phyloP scores from a whole-genome alignment of 352 stramenopile species.

The Pythium phragmiticola region DNA sequence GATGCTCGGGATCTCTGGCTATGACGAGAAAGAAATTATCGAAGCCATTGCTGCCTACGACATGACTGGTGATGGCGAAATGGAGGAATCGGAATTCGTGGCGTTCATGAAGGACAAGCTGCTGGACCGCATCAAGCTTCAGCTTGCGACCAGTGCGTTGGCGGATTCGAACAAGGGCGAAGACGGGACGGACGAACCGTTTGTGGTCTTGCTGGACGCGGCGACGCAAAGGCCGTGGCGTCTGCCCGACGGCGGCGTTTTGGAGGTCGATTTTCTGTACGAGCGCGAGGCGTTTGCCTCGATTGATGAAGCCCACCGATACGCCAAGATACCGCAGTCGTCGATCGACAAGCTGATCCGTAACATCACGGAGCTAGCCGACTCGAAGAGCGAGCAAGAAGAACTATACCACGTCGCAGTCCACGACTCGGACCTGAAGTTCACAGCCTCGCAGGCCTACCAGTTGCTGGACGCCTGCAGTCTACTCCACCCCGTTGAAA shows the following conservation, averaged over 20 bases:
- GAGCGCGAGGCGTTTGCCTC: slow-evolving; percentile 68
- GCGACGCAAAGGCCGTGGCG: slow-evolving; percentile 64
- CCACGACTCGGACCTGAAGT: slow-evolving; percentile 75
- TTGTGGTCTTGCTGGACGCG: slow-evolving; percentile 44
- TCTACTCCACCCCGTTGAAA: slow-evolving; percentile 48
- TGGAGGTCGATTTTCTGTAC: slow-evolving; percentile 82
- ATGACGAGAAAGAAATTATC: slow-evolving; percentile 61
- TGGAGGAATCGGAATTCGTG: slow-evolving; percentile 82
- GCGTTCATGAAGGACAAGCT: slow-evolving; percentile 75
- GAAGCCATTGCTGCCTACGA: slow-evolving; percentile 70
- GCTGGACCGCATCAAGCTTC: slow-evolving; percentile 55
- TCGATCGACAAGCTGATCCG: slow-evolving; percentile 73
- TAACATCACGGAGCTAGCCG: slow-evolving; percentile 57
- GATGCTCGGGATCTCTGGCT: slow-evolving; percentile 59
- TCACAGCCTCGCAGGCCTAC: slow-evolving; percentile 77
- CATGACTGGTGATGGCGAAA: slow-evolving; percentile 72
- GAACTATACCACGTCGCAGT: slow-evolving; percentile 78
- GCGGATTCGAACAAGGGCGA: background rate
- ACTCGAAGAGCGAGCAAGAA: slow-evolving; percentile 63
- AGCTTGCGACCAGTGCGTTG: slow-evolving; percentile 22
- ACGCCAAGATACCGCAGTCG: slow-evolving; percentile 59
- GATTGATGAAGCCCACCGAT: slow-evolving; percentile 49
- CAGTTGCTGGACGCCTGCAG: slow-evolving; percentile 79
- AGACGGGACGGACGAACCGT: background rate
- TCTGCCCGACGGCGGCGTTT: slow-evolving; percentile 51